These are phyloP conservation scores for Lunularia cruciata DNA, from an alignment of 225 moss, liverwort and hornwort species.

Conservation along the genomic window DNA sequence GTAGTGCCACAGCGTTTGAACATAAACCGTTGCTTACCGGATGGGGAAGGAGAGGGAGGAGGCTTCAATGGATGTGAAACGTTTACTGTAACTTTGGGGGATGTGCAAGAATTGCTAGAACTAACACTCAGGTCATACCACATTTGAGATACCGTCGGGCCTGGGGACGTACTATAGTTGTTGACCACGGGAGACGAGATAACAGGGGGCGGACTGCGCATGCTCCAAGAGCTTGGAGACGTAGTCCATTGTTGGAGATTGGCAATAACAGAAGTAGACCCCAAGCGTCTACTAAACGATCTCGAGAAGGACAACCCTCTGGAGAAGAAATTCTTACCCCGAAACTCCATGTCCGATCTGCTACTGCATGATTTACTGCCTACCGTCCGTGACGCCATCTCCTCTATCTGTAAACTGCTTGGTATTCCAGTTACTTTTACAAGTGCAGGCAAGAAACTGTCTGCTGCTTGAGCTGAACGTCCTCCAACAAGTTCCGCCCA, in stretches of 20 bases:
- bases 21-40: slow-evolving; percentile 19
- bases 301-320: slow-evolving; percentile 24
- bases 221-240: slow-evolving; percentile 14
- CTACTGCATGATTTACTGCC: slow-evolving; percentile 25
- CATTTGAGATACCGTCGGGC: slow-evolving; percentile 23
- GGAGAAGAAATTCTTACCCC: slow-evolving; percentile 25
- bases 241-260: slow-evolving; percentile 18
- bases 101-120: slow-evolving; percentile 6
- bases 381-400: slow-evolving; percentile 15
- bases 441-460: too few species aligned
- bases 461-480: too few species aligned
- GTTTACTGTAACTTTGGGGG: slow-evolving; percentile 8
- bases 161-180: slow-evolving; percentile 8
- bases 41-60: slow-evolving; percentile 10
- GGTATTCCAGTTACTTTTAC: too few species aligned
- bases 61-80: slow-evolving; percentile 6
- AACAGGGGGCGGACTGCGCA: slow-evolving; percentile 20
- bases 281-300: slow-evolving; percentile 14
- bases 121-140: slow-evolving; percentile 28
- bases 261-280: slow-evolving; percentile 13
- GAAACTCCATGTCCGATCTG: slow-evolving; percentile 24
- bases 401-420: too few species aligned
- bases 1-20: slow-evolving; percentile 18
- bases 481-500: too few species aligned
- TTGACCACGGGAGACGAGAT: slow-evolving; percentile 18